phyloP scores from a whole-genome alignment of 2,329 filamentous ascomycete genomes.

The Neofusicoccum sp. region DNA sequence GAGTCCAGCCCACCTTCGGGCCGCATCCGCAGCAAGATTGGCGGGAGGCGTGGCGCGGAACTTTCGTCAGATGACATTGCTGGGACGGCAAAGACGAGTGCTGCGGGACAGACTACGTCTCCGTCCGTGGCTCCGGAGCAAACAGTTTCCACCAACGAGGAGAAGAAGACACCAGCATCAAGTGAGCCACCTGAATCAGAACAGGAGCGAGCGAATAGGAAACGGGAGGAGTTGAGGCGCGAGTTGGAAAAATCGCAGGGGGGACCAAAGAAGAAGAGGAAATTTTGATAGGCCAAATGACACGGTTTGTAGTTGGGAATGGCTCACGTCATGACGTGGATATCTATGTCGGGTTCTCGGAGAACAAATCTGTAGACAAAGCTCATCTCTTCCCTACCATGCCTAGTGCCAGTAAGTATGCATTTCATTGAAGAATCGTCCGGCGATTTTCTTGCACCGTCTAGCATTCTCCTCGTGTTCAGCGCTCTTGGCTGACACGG shows the following conservation, averaged over 20 bases:
- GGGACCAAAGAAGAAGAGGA: constrained; percentile 54
- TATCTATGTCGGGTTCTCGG: no score
- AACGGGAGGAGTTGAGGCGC: constrained; percentile 56
- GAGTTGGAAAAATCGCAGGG: constrained; percentile 53
- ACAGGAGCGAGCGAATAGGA: constrained; percentile 55
- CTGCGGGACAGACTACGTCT: neutral
- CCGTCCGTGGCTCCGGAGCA: neutral
- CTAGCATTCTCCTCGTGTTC: no score
- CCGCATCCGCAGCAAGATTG: neutral
- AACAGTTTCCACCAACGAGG: neutral
- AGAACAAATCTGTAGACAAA: no score
- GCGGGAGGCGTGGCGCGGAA: neutral
- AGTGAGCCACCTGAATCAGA: constrained; percentile 38
- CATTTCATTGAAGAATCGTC: no score
- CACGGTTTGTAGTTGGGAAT: neutral
- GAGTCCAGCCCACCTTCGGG: neutral
- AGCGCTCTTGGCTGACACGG: no score
- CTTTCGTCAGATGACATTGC: neutral
- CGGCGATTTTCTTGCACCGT: no score
- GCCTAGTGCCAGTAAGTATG: no score
- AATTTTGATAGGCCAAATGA: constrained; percentile 40
- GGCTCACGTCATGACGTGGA: no score
- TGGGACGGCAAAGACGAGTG: neutral
- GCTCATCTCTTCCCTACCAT: no score
- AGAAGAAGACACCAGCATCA: neutral